These are phyloP conservation scores for Dianthus caryophyllus DNA, from an alignment of 148 eudicot genomes.

Conservation along the genomic window DNA sequence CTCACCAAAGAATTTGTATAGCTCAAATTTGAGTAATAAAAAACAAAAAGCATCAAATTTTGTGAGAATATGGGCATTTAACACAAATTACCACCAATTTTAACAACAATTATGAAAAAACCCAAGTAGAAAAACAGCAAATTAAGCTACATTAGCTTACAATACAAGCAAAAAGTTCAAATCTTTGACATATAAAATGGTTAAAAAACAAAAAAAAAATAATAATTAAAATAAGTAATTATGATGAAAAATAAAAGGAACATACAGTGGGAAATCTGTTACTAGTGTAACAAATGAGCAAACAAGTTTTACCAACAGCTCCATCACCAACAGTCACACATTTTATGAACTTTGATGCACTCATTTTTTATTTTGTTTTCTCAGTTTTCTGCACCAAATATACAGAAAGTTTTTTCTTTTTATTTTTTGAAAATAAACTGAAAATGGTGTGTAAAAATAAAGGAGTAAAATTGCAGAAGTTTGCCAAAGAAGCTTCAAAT, in stretches of 20 bases:
- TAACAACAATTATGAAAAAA: background rate
- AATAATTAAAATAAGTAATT: too few species aligned
- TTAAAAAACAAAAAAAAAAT: background rate
- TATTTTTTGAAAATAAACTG: too few species aligned
- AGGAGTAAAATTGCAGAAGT: conserved; percentile 7
- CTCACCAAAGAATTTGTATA: too few species aligned
- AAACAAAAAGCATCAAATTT: background rate
- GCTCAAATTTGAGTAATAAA: too few species aligned
- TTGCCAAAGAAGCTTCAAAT: conserved; percentile 28
- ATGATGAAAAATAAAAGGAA: too few species aligned
- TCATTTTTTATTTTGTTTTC: conserved; percentile 45
- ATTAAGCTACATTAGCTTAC: background rate
- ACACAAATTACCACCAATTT: background rate
- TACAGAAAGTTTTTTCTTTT: background rate
- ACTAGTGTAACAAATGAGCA: conserved; percentile 97
- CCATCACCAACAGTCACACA: conserved; percentile 99
- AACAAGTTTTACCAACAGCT: conserved; percentile 96
- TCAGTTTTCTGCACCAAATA: background rate
- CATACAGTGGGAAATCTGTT: conserved; percentile 97
- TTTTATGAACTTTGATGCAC: conserved; percentile 93
- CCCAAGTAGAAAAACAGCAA: conserved; percentile 17
- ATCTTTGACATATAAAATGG: background rate
- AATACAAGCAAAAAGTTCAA: background rate
- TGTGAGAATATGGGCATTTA: background rate
- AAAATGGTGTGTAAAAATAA: conserved; percentile 1